Conservation (phyloP, 306 rosid genomes). For the Quercus berberidifolia region DNA sequence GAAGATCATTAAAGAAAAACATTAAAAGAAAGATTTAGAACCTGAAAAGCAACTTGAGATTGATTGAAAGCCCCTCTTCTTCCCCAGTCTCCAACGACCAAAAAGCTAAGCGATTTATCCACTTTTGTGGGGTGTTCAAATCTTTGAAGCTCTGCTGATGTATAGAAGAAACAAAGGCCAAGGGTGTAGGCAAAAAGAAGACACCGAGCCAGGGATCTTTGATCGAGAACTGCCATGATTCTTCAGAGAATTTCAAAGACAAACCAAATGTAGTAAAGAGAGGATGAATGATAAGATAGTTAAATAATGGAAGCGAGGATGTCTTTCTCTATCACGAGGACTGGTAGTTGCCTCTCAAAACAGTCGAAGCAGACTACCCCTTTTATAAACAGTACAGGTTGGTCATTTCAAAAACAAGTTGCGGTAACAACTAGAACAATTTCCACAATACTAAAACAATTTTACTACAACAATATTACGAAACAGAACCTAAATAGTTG, state of each 20-base stretch:
- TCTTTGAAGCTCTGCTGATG: constrained; percentile 40
- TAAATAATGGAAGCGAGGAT: not conserved
- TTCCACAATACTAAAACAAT: no score
- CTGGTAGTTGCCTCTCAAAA: not conserved
- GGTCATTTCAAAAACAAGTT: not conserved
- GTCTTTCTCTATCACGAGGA: no score
- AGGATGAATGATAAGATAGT: not conserved
- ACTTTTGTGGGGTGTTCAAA: constrained; percentile 30
- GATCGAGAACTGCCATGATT: constrained; percentile 13
- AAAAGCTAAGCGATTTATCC: constrained; percentile 45
- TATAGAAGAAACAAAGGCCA: constrained; percentile 21
- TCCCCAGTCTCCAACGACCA: constrained; percentile 63
- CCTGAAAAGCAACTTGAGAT: constrained; percentile 50
- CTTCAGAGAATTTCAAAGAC: not conserved
- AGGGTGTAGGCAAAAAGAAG: constrained; percentile 20
- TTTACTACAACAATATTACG: no score
- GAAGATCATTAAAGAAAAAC: not conserved
- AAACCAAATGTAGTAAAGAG: not conserved
- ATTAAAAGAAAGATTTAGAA: not conserved
- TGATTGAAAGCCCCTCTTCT: constrained; percentile 52
- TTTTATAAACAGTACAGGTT: not conserved
- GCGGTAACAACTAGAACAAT: no score
- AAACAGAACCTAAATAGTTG: no score
- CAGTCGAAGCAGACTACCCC: not conserved
- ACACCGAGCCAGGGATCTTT: not conserved